Evolutionary conservation across 2,329 filamentous ascomycete genomes (phyloP).

Genomic region (Trichoderma sp.): DNA sequence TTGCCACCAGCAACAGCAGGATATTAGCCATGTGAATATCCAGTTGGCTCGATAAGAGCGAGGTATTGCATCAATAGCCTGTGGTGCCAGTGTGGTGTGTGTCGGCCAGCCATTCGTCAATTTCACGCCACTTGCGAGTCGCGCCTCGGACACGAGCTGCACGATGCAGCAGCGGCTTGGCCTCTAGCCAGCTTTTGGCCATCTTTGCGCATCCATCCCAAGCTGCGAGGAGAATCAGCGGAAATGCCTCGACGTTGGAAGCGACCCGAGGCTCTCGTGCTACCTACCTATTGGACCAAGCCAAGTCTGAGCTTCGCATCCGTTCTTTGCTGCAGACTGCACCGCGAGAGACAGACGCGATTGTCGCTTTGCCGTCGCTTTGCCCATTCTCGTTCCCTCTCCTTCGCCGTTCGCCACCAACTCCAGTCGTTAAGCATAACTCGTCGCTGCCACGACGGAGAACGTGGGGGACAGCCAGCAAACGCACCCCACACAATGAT

Average conservation of each 20-base stretch:
- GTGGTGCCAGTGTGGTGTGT: slow-evolving; percentile 22
- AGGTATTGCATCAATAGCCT: slow-evolving; percentile 16
- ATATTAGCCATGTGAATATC: slow-evolving; percentile 20
- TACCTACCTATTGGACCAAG: background rate
- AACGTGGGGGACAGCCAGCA: slow-evolving; percentile 11
- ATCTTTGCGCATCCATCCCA: background rate
- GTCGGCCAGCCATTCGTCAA: slow-evolving; percentile 18
- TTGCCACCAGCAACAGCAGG: slow-evolving; percentile 9
- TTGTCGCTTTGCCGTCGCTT: background rate
- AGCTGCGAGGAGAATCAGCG: background rate
- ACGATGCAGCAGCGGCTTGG: slow-evolving; percentile 1
- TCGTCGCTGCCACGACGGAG: background rate
- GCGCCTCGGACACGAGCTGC: slow-evolving; percentile 14
- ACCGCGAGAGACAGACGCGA: background rate
- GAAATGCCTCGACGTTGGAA: background rate
- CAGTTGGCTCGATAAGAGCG: slow-evolving; percentile 23
- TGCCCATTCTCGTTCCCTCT: background rate
- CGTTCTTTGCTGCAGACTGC: background rate
- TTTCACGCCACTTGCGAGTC: slow-evolving; percentile 22
- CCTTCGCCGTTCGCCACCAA: background rate
- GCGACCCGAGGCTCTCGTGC: slow-evolving; percentile 1
- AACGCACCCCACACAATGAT: slow-evolving; percentile 23
- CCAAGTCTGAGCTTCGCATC: background rate
- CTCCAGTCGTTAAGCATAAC: slow-evolving; percentile 1
- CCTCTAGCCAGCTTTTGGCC: background rate